Conservation (phyloP, 805 yeast genomes). For the Clavispora carvajalis region DNA sequence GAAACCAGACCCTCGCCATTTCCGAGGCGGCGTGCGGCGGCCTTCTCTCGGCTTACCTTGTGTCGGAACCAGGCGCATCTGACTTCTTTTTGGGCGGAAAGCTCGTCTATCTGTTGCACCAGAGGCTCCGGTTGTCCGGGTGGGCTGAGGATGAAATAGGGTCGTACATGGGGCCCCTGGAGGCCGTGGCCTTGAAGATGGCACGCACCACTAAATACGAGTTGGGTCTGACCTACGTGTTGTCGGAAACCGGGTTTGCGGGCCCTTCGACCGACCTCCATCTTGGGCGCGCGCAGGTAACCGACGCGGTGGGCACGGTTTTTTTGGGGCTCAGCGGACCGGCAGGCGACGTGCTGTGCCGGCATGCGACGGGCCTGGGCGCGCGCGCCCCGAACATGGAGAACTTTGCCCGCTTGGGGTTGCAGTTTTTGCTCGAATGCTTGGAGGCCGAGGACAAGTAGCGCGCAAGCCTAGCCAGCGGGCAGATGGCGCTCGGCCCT, state of each 20-base stretch:
- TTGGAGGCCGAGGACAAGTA: too few relatives aligned
- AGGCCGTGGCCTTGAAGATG: slow-evolving; percentile 64
- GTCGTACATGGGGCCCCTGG: slow-evolving; percentile 77
- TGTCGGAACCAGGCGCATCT: slow-evolving; percentile 83
- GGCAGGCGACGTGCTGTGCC: slow-evolving; percentile 43
- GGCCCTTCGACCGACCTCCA: slow-evolving; percentile 57
- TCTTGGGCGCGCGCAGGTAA: slow-evolving; percentile 20
- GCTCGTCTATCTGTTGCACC: slow-evolving; percentile 69
- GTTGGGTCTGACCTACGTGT: slow-evolving; percentile 74
- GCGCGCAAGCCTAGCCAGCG: too few relatives aligned
- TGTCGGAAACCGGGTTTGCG: slow-evolving; percentile 86
- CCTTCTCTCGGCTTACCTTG: slow-evolving; percentile 69
- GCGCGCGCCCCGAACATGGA: slow-evolving; percentile 72
- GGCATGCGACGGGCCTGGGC: slow-evolving; percentile 38
- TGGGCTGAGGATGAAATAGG: slow-evolving; percentile 70
- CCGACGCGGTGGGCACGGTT: slow-evolving; percentile 56
- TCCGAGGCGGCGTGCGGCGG: slow-evolving; percentile 94
- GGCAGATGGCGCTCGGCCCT: too few relatives aligned
- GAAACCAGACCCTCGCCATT: slow-evolving; percentile 65
- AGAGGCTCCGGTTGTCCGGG: slow-evolving; percentile 69
- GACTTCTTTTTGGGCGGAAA: slow-evolving; percentile 81
- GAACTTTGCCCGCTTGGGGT: slow-evolving; percentile 62
- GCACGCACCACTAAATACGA: slow-evolving; percentile 79
- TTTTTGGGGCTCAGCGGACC: slow-evolving; percentile 72
- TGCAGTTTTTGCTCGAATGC: slow-evolving; percentile 49